Evolutionary conservation across 805 yeast genomes (phyloP).

Genomic region (Torulaspora quercuum): DNA sequence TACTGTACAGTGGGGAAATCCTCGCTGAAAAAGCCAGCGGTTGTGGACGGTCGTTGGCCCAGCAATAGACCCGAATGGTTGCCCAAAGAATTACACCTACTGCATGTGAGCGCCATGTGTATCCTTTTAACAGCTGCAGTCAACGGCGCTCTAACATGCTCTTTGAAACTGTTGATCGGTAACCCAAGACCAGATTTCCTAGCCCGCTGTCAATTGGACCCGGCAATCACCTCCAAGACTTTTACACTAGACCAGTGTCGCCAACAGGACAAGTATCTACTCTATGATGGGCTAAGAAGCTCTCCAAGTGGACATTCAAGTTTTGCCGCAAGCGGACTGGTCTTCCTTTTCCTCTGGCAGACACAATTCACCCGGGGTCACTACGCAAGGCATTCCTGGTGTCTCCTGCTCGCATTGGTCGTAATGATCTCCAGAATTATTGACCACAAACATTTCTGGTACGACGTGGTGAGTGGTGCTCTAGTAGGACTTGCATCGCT

Average conservation of each 20-base stretch:
- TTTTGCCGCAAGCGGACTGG: conserved; percentile 24
- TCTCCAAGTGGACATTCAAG: conserved; percentile 37
- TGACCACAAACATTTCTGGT: conserved; percentile 36
- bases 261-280: conserved; percentile 20
- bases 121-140: conserved; percentile 22
- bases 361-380: conserved; percentile 18
- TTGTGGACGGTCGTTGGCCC: conserved; percentile 10
- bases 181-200: conserved; percentile 34
- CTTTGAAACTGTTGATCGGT: conserved; percentile 27
- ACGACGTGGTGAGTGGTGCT: conserved; percentile 30
- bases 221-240: conserved; percentile 2
- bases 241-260: conserved; percentile 21
- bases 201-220: conserved; percentile 25
- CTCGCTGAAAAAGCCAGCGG: conserved; percentile 8
- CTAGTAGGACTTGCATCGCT: conserved; percentile 20
- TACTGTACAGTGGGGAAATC: conserved; percentile 20
- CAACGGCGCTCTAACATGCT: conserved; percentile 29
- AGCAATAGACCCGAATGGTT: conserved; percentile 20
- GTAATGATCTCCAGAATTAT: conserved; percentile 31
- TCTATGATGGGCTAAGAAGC: conserved; percentile 32
- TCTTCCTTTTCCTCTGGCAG: conserved; percentile 29
- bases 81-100: conserved; percentile 24
- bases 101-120: conserved; percentile 24
- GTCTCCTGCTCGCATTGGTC: conserved; percentile 21
- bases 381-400: conserved; percentile 28